phyloP scores from a whole-genome alignment of 2,329 filamentous ascomycete species.

The Aureobasidium sp. region DNA sequence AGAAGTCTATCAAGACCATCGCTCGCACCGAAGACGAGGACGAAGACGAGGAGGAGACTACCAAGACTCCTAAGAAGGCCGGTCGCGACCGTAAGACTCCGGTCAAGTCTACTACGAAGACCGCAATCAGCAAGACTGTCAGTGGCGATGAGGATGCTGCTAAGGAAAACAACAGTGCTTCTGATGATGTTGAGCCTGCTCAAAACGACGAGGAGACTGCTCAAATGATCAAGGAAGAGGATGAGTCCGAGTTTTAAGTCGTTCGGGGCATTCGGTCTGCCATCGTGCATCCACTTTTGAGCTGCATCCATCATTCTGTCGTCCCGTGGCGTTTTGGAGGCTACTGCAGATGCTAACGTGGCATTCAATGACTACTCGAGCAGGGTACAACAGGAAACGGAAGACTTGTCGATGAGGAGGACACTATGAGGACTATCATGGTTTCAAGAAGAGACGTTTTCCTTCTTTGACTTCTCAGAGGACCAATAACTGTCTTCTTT shows the following conservation, averaged over 20 bases:
- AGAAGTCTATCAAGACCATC: neutral
- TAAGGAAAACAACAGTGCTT: neutral
- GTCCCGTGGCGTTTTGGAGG: neutral
- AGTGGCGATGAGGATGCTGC: neutral
- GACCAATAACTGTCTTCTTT: too few relatives aligned
- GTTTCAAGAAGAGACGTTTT: neutral
- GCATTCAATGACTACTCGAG: neutral
- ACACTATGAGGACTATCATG: neutral
- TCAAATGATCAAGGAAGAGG: neutral
- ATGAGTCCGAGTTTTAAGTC: neutral
- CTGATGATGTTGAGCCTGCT: neutral
- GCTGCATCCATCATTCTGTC: neutral
- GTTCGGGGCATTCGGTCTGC: neutral
- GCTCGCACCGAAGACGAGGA: neutral
- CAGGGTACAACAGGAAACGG: neutral
- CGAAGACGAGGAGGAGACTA: neutral
- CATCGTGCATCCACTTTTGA: neutral
- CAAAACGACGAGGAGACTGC: neutral
- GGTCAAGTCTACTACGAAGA: neutral
- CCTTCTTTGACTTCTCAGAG: neutral
- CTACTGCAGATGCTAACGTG: neutral
- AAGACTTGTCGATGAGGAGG: neutral
- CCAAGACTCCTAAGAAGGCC: conserved; percentile 7
- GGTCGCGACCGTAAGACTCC: conserved; percentile 4
- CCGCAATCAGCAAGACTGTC: neutral